Conservation (phyloP, 2,329 filamentous ascomycete species). For the Cladosporium colombiae region DNA sequence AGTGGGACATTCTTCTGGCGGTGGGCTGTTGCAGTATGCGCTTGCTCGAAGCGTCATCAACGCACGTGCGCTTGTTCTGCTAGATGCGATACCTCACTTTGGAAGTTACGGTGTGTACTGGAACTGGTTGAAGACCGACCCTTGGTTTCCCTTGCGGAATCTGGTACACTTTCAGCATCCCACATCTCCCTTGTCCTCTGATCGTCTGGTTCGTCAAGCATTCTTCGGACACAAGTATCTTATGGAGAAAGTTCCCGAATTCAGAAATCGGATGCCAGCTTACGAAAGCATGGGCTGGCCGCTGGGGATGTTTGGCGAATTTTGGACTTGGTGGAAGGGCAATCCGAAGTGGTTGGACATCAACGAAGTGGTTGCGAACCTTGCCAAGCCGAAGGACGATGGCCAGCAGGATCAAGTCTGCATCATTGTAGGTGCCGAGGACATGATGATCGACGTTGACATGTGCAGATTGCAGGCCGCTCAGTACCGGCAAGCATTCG, state of each 20-base stretch:
- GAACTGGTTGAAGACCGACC: conserved; percentile 52
- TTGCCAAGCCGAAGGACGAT: conserved; percentile 31
- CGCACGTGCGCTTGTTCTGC: conserved; percentile 16
- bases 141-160: conserved; percentile 51
- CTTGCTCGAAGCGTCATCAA: conserved; percentile 41
- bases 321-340: conserved; percentile 41
- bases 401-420: conserved; percentile 38
- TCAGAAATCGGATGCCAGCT: conserved; percentile 47
- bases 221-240: conserved; percentile 55
- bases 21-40: conserved; percentile 51
- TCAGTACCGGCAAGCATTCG: conserved; percentile 41
- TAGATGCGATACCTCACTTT: conserved; percentile 22
- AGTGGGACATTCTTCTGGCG: conserved; percentile 56
- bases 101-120: conserved; percentile 43
- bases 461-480: conserved; percentile 44
- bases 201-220: conserved; percentile 48
- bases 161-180: conserved; percentile 52
- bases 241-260: conserved; percentile 42
- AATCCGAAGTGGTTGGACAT: conserved; percentile 30
- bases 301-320: conserved; percentile 46
- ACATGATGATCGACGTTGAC: conserved; percentile 44
- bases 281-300: conserved; percentile 59
- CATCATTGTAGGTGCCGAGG: conserved; percentile 44
- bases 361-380: conserved; percentile 43
- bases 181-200: conserved; percentile 55